Evolutionary conservation across 1,284 basidiomycete species (phyloP), one percentile per base, ranked within the genome.

Genomic region (Trichosporon sp.): DNA sequence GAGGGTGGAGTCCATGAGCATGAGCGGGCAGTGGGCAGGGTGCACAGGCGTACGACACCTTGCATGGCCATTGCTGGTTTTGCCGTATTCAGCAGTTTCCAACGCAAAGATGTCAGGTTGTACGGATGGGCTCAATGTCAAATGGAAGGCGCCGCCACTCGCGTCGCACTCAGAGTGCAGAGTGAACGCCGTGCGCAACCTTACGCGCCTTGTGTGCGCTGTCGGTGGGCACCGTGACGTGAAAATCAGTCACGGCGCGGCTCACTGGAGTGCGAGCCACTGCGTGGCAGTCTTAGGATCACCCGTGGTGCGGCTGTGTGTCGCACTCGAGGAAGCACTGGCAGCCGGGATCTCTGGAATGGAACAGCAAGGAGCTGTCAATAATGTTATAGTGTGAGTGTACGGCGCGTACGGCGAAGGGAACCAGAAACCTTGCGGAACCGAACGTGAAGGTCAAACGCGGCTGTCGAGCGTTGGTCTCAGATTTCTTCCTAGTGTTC

Each of bases 151-250:
- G 51, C 6, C 51, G n/a, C 51, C 51, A 54, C 21, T 19, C 51
- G 21, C 51, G 51, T 54, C 51, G 51, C 21, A 26, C 51, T 2
- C 19, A 54, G 26, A 26, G 26, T 26, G 26, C 26, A 26, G 21
- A 46, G 43, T 14, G n/a, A 21, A 54, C 51, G 51, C 21, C 51
- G n/a, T 37, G 35, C 35, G 48, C 48, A 26, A 16, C 48, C 21
- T n/a, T 26, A 26, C 26, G 26, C 26, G 26, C 26, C 26, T 26
- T 26, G 38, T 40, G 38, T 40, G 38, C 38, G 26, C 10, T 10
- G 10, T 10, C n/a, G 46, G 46, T 48, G 46, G 46, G 46, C 67
- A 46, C 59, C 67, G 67, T 68, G 67, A 68, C 67, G 26, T 26
- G 26, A 26, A 26, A 26, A 26, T 26, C 26, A 26, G 26, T 26